phyloP scores from a whole-genome alignment of 73 alveolate genomes.

The Tetrahymena elliotti region DNA sequence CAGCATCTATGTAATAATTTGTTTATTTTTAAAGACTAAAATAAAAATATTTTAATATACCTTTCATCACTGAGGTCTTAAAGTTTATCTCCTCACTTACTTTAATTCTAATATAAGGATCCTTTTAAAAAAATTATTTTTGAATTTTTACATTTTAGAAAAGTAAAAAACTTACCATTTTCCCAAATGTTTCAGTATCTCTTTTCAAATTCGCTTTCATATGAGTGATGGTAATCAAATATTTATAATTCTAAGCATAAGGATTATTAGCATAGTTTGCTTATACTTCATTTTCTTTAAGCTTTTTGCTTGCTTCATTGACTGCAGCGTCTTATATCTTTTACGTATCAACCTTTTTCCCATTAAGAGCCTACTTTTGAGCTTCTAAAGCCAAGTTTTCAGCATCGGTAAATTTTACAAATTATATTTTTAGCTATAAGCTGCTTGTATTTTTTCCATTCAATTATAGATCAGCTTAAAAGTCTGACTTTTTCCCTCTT shows the following conservation, averaged over 20 bases:
- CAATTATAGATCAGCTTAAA: neutral
- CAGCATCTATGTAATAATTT: neutral
- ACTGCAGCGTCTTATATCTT: neutral
- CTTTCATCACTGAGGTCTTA: neutral
- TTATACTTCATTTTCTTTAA: neutral
- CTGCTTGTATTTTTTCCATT: neutral
- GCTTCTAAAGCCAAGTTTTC: neutral
- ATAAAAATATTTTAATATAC: neutral
- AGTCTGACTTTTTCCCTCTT: neutral
- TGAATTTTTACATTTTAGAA: neutral
- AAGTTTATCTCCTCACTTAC: neutral
- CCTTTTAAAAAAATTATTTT: neutral
- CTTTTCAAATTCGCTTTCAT: neutral
- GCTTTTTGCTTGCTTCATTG: neutral
- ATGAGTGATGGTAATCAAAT: neutral
- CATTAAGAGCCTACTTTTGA: neutral
- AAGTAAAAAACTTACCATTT: neutral
- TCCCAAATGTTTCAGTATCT: neutral
- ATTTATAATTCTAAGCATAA: neutral
- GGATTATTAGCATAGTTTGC: neutral
- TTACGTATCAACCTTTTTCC: neutral
- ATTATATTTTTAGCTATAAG: neutral
- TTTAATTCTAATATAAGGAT: neutral
- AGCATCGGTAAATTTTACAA: neutral
- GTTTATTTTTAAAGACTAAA: neutral